Evolutionary conservation across 192 early-diverging fungal genomes (phyloP).

Genomic region (Podila horticola): DNA sequence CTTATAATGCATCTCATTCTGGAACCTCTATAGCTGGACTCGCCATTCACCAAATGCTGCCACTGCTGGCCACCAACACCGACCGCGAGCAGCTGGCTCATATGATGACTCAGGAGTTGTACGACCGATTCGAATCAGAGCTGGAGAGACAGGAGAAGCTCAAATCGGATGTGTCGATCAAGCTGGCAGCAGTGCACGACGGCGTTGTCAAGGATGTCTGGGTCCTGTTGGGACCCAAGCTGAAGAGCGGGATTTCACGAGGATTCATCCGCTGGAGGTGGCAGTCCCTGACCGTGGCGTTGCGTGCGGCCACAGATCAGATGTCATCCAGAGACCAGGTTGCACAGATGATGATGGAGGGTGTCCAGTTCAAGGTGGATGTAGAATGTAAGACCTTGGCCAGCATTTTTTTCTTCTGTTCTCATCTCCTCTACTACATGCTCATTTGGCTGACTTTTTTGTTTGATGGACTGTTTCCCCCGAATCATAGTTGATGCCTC

Average conservation of each 20-base stretch:
- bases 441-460: not conserved
- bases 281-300: conserved; percentile 31
- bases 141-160: conserved; percentile 27
- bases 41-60: conserved; percentile 32
- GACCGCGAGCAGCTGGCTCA: conserved; percentile 9
- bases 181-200: conserved; percentile 59
- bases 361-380: conserved; percentile 59
- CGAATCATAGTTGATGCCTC: conserved; percentile 32
- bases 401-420: not conserved
- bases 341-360: conserved; percentile 57
- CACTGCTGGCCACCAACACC: conserved; percentile 20
- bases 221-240: conserved; percentile 52
- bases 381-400: conserved; percentile 36
- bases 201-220: conserved; percentile 58
- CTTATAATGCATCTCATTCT: not conserved
- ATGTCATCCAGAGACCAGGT: conserved; percentile 55
- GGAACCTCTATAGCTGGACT: conserved; percentile 21
- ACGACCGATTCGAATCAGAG: conserved; percentile 40
- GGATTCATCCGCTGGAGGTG: conserved; percentile 49
- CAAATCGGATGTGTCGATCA: conserved; percentile 45
- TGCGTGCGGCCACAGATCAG: conserved; percentile 40
- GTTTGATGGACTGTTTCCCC: not conserved
- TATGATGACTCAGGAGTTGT: conserved; percentile 55
- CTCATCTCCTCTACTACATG: not conserved
- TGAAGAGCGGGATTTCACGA: conserved; percentile 36